These are phyloP conservation scores for Akanthomyces uredinophilus DNA, from an alignment of 2,329 filamentous ascomycete species.

Conservation along the genomic window DNA sequence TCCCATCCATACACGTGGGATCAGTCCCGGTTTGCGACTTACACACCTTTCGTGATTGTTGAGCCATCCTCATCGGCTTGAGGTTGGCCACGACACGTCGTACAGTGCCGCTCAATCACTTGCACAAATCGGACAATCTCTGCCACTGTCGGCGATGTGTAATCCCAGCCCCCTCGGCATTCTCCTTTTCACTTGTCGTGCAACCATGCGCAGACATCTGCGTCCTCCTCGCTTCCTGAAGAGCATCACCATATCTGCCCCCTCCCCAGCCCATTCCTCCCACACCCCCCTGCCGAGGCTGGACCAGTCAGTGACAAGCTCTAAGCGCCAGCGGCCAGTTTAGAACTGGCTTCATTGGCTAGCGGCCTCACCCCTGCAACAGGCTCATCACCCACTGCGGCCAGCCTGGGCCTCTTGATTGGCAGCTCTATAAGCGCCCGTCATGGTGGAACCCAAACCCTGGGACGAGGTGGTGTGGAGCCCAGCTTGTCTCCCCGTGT, in stretches of 20 bases:
- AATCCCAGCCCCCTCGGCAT: background rate
- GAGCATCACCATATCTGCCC: background rate
- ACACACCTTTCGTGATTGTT: background rate
- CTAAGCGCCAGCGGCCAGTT: conserved; percentile 29
- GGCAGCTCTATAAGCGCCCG: conserved; percentile 8
- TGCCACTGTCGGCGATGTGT: background rate
- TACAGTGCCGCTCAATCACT: background rate
- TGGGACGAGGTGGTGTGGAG: conserved; percentile 7
- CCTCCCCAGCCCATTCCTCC: background rate
- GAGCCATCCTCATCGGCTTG: too few relatives aligned
- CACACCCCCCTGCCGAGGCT: background rate
- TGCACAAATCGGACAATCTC: background rate
- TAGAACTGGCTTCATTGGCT: conserved; percentile 11
- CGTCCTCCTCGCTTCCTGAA: background rate
- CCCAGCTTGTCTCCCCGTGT: background rate
- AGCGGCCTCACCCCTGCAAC: background rate
- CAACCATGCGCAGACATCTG: background rate
- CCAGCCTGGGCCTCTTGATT: conserved; percentile 6
- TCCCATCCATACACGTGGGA: background rate
- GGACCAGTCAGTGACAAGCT: conserved; percentile 14
- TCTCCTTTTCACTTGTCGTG: background rate
- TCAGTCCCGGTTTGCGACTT: background rate
- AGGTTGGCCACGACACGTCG: background rate
- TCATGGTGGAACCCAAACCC: conserved; percentile 12
- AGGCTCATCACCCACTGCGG: conserved; percentile 6